A percentile compares a stretch with the other conserved stretches of the same genome.
phyloP scores from a whole-genome alignment of 2,329 filamentous ascomycete genomes.

The Fusarium sp. region DNA sequence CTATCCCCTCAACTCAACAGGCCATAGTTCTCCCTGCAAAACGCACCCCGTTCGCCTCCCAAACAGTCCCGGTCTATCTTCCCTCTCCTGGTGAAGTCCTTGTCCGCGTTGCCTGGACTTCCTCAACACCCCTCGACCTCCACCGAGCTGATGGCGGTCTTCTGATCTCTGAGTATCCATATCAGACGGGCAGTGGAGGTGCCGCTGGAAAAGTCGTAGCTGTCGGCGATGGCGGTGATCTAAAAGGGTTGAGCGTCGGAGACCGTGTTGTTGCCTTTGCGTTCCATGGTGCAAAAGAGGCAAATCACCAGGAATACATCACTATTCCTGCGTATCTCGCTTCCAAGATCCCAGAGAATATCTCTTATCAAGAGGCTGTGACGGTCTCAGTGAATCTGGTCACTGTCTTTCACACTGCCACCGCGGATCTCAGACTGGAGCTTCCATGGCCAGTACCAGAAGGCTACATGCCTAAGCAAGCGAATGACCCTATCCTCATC shows the following conservation, averaged over 20 bases:
- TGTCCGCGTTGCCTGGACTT: slow-evolving; percentile 69
- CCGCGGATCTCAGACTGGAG: slow-evolving; percentile 63
- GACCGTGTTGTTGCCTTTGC: slow-evolving; percentile 70
- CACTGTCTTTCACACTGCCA: slow-evolving; percentile 69
- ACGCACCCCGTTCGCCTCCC: slow-evolving; percentile 65
- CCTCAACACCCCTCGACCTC: slow-evolving; percentile 71
- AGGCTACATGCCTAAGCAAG: slow-evolving; percentile 54
- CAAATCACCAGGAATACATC: slow-evolving; percentile 68
- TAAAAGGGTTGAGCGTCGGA: slow-evolving; percentile 61
- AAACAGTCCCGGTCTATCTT: slow-evolving; percentile 59
- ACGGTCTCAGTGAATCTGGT: slow-evolving; percentile 70
- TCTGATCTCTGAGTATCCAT: slow-evolving; percentile 62
- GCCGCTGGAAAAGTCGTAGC: slow-evolving; percentile 66
- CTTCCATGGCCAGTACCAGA: slow-evolving; percentile 69
- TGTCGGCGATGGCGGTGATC: slow-evolving; percentile 58
- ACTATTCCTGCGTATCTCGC: slow-evolving; percentile 65
- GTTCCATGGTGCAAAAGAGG: slow-evolving; percentile 61
- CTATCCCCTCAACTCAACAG: slow-evolving; percentile 72
- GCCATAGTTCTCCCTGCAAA: slow-evolving; percentile 70
- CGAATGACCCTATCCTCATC: slow-evolving; percentile 59
- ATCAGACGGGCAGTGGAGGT: slow-evolving; percentile 64
- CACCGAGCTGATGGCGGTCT: slow-evolving; percentile 73
- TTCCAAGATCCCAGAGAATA: slow-evolving; percentile 58
- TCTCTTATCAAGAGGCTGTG: slow-evolving; percentile 61
- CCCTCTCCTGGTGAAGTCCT: slow-evolving; percentile 63